Percentiles rank a stretch among this genome's conserved stretches.
Evolutionary conservation across 768 basidiomycete species (phyloP).

Genomic region (Phaffia tasmanica): DNA sequence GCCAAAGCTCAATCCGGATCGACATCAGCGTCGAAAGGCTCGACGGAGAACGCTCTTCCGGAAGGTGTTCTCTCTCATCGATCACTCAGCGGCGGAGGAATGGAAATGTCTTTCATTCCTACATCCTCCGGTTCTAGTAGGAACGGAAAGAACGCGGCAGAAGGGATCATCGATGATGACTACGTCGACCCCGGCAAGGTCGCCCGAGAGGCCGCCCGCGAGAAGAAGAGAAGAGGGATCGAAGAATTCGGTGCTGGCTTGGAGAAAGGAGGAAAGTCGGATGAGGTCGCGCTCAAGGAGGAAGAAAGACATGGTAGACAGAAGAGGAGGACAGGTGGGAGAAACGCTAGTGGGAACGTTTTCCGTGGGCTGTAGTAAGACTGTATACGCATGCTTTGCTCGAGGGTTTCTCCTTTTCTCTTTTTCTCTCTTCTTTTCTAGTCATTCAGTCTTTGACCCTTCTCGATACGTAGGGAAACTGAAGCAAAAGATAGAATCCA

Average conservation of each 20-base stretch:
- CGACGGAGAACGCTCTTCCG: background rate
- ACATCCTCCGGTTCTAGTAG: constrained; percentile 37
- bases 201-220: constrained; percentile 44
- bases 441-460: too few species aligned
- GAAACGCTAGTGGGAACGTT: constrained; percentile 84
- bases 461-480: too few species aligned
- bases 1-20: constrained; percentile 3
- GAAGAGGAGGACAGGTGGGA: constrained; percentile 60
- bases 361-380: constrained; percentile 19
- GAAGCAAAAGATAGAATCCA: too few species aligned
- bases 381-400: background rate
- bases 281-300: constrained; percentile 39
- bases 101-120: constrained; percentile 79
- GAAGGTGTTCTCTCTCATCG: constrained; percentile 21
- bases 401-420: too few species aligned
- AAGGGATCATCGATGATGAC: constrained; percentile 38
- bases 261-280: constrained; percentile 60
- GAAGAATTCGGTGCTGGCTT: constrained; percentile 78
- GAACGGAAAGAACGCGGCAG: constrained; percentile 24
- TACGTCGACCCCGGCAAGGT: constrained; percentile 32
- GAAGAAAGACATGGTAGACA: constrained; percentile 67
- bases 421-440: too few species aligned
- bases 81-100: constrained; percentile 47
- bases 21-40: background rate
- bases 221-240: constrained; percentile 38